A percentile compares a stretch with the other conserved stretches of the same genome.
phyloP scores from a whole-genome alignment of 495 filamentous ascomycete species.

The Aspergillus kassunensis region DNA sequence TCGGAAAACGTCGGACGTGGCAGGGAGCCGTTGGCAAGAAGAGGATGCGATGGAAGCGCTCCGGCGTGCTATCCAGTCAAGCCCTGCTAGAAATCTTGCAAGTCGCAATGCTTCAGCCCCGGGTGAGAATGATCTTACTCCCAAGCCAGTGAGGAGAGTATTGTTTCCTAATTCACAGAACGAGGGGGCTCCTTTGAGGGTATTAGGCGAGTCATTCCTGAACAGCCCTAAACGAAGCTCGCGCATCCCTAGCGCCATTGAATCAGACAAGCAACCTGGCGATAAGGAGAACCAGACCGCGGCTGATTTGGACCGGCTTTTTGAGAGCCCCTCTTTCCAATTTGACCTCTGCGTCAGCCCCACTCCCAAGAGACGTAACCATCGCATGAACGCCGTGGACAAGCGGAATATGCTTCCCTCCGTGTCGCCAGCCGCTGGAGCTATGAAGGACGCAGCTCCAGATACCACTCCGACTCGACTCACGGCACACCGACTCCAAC shows the following conservation, averaged over 20 bases:
- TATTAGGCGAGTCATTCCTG: slow-evolving; percentile 53
- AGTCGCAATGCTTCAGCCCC: slow-evolving; percentile 65
- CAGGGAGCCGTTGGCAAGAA: slow-evolving; percentile 40
- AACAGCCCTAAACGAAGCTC: slow-evolving; percentile 54
- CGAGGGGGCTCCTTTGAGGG: slow-evolving; percentile 51
- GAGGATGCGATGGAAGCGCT: slow-evolving; percentile 56
- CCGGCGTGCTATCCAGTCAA: slow-evolving; percentile 64
- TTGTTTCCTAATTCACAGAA: slow-evolving; percentile 67
- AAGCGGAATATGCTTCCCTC: slow-evolving; percentile 39
- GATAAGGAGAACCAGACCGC: slow-evolving; percentile 50
- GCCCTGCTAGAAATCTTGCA: slow-evolving; percentile 61
- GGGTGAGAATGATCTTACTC: slow-evolving; percentile 47
- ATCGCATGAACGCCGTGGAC: slow-evolving; percentile 43
- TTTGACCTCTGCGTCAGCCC: slow-evolving; percentile 59
- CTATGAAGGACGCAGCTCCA: slow-evolving; percentile 22
- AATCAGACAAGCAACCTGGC: slow-evolving; percentile 27
- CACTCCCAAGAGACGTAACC: slow-evolving; percentile 47
- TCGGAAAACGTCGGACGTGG: slow-evolving; percentile 25
- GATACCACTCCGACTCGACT: slow-evolving; percentile 30
- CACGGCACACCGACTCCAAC: slow-evolving; percentile 36
- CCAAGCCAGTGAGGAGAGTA: slow-evolving; percentile 64
- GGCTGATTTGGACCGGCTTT: slow-evolving; percentile 54
- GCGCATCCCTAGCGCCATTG: slow-evolving; percentile 29
- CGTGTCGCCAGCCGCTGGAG: slow-evolving; percentile 32
- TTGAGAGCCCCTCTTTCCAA: slow-evolving; percentile 45